Evolutionary conservation across 1,139 yeast genomes (phyloP).

Genomic region (Geotrichum carabidarum): DNA sequence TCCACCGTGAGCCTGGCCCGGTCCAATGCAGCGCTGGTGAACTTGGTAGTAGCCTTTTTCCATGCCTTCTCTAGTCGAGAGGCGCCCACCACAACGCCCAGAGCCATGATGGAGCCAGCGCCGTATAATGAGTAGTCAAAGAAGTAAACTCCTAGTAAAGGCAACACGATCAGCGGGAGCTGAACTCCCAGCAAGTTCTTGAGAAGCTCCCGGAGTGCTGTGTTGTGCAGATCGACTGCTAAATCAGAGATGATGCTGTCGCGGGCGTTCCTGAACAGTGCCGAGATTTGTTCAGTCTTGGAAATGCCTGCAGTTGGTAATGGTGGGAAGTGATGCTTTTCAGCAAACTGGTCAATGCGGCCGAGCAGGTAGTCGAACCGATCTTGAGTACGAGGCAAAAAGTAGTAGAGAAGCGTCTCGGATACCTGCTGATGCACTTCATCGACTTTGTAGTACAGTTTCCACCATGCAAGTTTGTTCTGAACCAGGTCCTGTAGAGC

Average conservation of each 20-base stretch:
- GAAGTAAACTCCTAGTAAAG: constrained; percentile 35
- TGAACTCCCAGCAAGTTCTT: constrained; percentile 33
- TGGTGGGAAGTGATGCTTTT: constrained; percentile 22
- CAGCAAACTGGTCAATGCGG: constrained; percentile 34
- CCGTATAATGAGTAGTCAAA: constrained; percentile 35
- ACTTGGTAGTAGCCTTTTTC: constrained; percentile 31
- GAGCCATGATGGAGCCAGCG: constrained; percentile 38
- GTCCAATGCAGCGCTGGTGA: constrained; percentile 29
- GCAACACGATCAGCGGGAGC: constrained; percentile 34
- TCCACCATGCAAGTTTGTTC: constrained; percentile 38
- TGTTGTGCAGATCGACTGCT: constrained; percentile 20
- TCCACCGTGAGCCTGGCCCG: constrained; percentile 28
- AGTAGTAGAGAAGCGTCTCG: constrained; percentile 24
- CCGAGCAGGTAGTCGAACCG: constrained; percentile 34
- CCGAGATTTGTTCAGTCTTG: constrained; percentile 4
- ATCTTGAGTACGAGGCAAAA: constrained; percentile 33
- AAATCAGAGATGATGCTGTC: constrained; percentile 15
- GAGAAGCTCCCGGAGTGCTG: constrained; percentile 17
- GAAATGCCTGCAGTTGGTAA: constrained; percentile 1
- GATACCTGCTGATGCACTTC: constrained; percentile 33
- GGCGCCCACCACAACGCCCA: constrained; percentile 39
- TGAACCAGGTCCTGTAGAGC: constrained; percentile 4
- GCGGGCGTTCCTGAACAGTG: constrained; percentile 15
- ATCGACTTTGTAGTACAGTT: constrained; percentile 37
- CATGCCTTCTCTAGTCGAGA: constrained; percentile 36